Conservation (phyloP, 2,329 filamentous ascomycete species). For the Talaromyces albobiverticillius region DNA sequence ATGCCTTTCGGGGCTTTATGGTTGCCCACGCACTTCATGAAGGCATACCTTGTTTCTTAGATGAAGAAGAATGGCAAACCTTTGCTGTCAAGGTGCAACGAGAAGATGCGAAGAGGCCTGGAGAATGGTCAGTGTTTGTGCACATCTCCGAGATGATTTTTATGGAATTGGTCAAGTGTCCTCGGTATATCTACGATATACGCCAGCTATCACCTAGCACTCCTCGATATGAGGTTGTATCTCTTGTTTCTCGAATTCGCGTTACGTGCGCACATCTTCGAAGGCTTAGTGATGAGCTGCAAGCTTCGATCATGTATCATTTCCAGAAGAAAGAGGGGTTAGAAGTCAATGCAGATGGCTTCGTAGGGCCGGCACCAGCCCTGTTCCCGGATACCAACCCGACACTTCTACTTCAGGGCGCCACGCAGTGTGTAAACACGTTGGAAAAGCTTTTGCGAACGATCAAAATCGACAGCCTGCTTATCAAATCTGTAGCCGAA, state of each 20-base stretch:
- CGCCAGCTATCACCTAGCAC: conserved; percentile 2
- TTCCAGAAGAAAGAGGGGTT: conserved; percentile 14
- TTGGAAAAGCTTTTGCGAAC: conserved; percentile 11
- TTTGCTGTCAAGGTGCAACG: conserved; percentile 18
- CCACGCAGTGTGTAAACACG: conserved; percentile 10
- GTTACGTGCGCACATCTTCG: conserved; percentile 8
- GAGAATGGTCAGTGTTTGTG: conserved; percentile 27
- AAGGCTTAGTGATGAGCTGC: conserved; percentile 7
- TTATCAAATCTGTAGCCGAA: background rate
- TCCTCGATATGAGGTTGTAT: conserved; percentile 4
- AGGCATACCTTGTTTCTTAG: conserved; percentile 33
- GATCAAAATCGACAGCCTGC: background rate
- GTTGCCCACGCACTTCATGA: conserved; percentile 32
- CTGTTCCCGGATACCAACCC: conserved; percentile 15
- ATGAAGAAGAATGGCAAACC: conserved; percentile 32
- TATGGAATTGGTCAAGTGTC: conserved; percentile 26
- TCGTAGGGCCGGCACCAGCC: conserved; percentile 12
- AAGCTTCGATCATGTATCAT: conserved; percentile 14
- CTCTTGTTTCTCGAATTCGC: conserved; percentile 10
- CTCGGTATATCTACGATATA: conserved; percentile 22
- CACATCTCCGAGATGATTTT: conserved; percentile 29
- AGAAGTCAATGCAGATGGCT: conserved; percentile 12
- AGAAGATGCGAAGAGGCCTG: conserved; percentile 15
- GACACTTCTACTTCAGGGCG: conserved; percentile 13
- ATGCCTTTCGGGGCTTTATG: conserved; percentile 35